A percentile compares a stretch with the other conserved stretches of the same genome.
phyloP scores from a whole-genome alignment of 345 rosid species.

The Eucalyptus globulus region DNA sequence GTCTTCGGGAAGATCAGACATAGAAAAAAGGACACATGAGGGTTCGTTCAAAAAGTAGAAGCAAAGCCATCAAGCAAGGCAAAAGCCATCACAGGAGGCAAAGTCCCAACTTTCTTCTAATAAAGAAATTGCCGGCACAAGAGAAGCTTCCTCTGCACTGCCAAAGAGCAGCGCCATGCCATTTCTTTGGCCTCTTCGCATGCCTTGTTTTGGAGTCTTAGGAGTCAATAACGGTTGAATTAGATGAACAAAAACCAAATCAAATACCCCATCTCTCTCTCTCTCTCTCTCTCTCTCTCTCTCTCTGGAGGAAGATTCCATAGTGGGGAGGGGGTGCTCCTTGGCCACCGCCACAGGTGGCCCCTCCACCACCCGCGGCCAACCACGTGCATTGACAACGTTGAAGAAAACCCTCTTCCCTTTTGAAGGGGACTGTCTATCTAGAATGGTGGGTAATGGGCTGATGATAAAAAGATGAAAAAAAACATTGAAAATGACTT shows the following conservation, averaged over 20 bases:
- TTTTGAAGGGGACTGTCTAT: not conserved
- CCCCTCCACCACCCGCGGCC: not conserved
- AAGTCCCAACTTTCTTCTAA: not conserved
- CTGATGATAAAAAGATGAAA: not conserved
- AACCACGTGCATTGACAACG: not conserved
- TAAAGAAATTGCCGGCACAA: not conserved
- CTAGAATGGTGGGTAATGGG: not conserved
- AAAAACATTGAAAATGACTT: not conserved
- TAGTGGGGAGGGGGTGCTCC: not conserved
- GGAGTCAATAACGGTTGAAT: not conserved
- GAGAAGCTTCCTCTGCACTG: not conserved
- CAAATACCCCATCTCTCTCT: not conserved
- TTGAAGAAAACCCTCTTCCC: not conserved
- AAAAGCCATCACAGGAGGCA: not conserved
- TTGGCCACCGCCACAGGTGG: not conserved
- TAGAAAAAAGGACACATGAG: not conserved
- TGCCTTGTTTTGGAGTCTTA: not conserved
- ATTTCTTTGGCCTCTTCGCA: not conserved
- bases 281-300: not conserved
- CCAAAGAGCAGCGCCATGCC: not conserved
- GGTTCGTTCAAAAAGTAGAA: not conserved
- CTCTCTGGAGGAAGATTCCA: not conserved
- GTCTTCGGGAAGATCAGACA: not conserved
- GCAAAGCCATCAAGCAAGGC: not conserved
- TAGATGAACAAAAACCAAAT: not conserved